Base-by-base conservation (phyloP, 2,329 filamentous ascomycete genomes). In the Pyrenophora graminea region DNA sequence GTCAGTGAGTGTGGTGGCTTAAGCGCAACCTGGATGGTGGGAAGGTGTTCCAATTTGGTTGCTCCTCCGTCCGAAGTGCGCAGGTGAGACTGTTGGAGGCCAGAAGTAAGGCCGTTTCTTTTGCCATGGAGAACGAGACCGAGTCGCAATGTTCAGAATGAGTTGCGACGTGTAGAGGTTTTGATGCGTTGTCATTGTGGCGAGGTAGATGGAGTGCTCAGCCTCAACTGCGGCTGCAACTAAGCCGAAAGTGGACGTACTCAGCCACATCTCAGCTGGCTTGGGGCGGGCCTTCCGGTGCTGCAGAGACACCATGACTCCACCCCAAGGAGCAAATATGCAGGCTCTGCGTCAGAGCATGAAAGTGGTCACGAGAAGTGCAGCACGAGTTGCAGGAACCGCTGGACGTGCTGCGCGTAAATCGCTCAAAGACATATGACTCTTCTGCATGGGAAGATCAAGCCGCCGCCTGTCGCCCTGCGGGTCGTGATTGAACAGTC, bases 111-210 rank as follows among this genome's bases (percentile, higher is more conserved):
- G 48, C 48, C 43, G 47, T 25, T 25, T 25, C 15, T 55, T 55
- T 56, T 49, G 49, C 44, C 50, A 39, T 45, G 25, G 41, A 48
- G 18, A 39, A 51, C 38, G 33, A 51, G 41, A 41, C 37, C n/a
- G 39, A 25, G 30, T 40, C 48, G 46, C 45, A 37, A 46, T 27
- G 13, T 21, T 43, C 27, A 30, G 40, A 23, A 34, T 51, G 43
- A 53, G 45, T 53, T n/a, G 56, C 45, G 51, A 53, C 39, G 51
- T 55, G 47, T 53, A 53, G 51, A 49, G 50, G 47, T 56, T 58
- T 64, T 63, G 61, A 67, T 69, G 67, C 58, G 67, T 58, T 69
- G 67, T 63, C 66, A 63, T 46, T 53, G 64, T 67, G 66, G 67
- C 67, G 63, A 68, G 53, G 56, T 39, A 39, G 63, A 66, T 63